phyloP scores from a whole-genome alignment of 140 eudicot genomes.

The Ambrosia hybrid region DNA sequence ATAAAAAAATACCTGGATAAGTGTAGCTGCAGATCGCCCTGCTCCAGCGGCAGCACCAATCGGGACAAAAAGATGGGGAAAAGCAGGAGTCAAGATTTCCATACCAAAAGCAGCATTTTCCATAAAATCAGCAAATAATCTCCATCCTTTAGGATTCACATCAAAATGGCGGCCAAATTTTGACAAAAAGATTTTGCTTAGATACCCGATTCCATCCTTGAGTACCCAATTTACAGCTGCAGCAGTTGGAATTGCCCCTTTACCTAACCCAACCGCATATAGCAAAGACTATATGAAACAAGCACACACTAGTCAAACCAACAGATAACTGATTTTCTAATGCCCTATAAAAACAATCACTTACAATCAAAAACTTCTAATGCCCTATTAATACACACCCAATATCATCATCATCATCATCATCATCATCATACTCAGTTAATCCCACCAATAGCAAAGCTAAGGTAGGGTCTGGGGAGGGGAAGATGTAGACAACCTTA shows the following conservation, averaged over 20 bases:
- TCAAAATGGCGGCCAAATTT: slow-evolving; percentile 97
- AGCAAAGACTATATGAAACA: slow-evolving; percentile 68
- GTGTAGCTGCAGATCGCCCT: slow-evolving; percentile 89
- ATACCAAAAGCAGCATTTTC: slow-evolving; percentile 95
- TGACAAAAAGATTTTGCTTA: slow-evolving; percentile 89
- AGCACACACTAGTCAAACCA: slow-evolving; percentile 7
- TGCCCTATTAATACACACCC: too few relatives aligned
- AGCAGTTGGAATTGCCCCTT: slow-evolving; percentile 99
- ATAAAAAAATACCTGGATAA: slow-evolving; percentile 64
- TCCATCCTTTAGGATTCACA: slow-evolving; percentile 98
- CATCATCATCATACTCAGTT: too few relatives aligned
- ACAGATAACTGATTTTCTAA: background rate
- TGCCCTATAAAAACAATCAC: background rate
- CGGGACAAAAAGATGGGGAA: slow-evolving; percentile 90
- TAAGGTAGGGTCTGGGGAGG: too few relatives aligned
- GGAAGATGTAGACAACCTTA: too few relatives aligned
- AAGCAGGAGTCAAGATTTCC: slow-evolving; percentile 98
- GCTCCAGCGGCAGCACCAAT: slow-evolving; percentile 99
- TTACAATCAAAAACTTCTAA: background rate
- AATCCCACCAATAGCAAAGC: too few relatives aligned
- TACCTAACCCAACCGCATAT: slow-evolving; percentile 95
- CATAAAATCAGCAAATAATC: slow-evolving; percentile 86
- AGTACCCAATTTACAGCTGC: slow-evolving; percentile 99
- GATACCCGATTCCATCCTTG: slow-evolving; percentile 94
- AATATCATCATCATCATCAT: too few relatives aligned